Evolutionary conservation across 2,329 filamentous ascomycete species (phyloP).

Genomic region (Penicillium occitanis): DNA sequence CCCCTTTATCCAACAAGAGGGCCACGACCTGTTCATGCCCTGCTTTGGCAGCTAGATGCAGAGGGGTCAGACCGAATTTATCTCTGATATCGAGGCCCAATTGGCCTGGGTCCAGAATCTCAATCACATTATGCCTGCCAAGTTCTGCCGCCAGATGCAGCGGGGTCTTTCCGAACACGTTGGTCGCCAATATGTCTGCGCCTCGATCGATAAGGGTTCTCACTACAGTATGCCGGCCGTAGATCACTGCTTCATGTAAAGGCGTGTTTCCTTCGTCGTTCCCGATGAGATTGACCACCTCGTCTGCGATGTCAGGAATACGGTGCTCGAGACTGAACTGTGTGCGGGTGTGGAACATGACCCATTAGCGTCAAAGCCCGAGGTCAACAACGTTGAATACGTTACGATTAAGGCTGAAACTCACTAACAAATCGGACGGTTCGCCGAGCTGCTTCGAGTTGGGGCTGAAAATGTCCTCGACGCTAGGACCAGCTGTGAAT

Average conservation of each 20-base stretch:
- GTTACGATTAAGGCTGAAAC: neutral
- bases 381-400: neutral
- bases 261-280: neutral
- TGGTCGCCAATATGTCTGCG: neutral
- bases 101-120: neutral
- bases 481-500: neutral
- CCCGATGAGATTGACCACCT: neutral
- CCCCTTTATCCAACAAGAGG: neutral
- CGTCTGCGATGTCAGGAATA: neutral
- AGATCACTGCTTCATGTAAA: neutral
- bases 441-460: neutral
- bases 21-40: neutral
- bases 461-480: neutral
- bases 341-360: neutral
- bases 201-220: neutral
- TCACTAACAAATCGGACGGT: neutral
- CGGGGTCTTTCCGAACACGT: neutral
- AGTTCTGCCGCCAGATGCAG: neutral
- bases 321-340: neutral
- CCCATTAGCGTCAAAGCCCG: neutral
- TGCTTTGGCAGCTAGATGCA: neutral
- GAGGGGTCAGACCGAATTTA: neutral
- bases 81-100: neutral
- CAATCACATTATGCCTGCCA: neutral
- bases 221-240: neutral